phyloP scores from a whole-genome alignment of 345 rosid genomes.

The Brassica juncea region DNA sequence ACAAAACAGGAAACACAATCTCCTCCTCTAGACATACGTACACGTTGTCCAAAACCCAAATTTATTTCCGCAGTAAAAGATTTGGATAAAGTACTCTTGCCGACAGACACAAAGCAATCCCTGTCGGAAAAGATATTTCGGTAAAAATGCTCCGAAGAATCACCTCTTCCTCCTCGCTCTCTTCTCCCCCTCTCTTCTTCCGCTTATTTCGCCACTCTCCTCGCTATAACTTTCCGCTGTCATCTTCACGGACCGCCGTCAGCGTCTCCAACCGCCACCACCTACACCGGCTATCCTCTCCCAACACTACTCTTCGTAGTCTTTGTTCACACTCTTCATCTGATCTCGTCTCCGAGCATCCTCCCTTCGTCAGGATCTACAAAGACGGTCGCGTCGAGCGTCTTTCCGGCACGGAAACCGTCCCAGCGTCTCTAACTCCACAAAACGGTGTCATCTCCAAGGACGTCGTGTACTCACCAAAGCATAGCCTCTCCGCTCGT shows the following conservation, averaged over 20 bases:
- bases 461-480: conserved; percentile 36
- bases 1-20: no score
- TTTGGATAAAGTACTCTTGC: not conserved
- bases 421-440: conserved; percentile 45
- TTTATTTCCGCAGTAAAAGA: not conserved
- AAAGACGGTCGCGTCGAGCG: conserved; percentile 54
- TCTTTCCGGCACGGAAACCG: conserved; percentile 41
- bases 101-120: not conserved
- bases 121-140: not conserved
- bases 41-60: not conserved
- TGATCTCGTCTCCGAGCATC: conserved; percentile 38
- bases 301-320: conserved; percentile 34
- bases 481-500: conserved; percentile 45
- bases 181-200: conserved; percentile 43
- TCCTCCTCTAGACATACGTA: not conserved
- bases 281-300: not conserved
- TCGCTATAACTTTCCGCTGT: conserved; percentile 22
- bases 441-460: conserved; percentile 44
- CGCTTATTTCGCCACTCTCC: conserved; percentile 22
- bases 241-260: conserved; percentile 21
- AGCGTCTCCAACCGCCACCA: conserved; percentile 35
- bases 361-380: conserved; percentile 39
- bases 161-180: conserved; percentile 37
- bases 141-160: not conserved
- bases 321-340: conserved; percentile 5